phyloP scores from a whole-genome alignment of 73 alveolate genomes.

The Tetrahymena thermophila region DNA sequence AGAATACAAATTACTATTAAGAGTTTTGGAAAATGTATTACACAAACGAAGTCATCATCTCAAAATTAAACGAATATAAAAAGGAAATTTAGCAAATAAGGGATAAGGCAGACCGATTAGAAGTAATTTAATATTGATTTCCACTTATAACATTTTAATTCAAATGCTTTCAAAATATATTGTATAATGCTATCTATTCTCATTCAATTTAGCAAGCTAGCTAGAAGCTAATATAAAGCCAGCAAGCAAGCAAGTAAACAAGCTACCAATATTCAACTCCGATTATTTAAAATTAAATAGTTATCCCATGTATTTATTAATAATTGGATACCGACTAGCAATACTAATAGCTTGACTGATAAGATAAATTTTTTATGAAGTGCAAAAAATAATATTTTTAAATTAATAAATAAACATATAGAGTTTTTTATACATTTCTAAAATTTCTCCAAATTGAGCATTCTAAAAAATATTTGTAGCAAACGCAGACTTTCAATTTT shows the following conservation, averaged over 20 bases:
- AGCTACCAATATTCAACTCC: neutral
- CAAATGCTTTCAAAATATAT: neutral
- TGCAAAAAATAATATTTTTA: neutral
- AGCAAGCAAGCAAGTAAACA: neutral
- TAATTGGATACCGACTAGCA: neutral
- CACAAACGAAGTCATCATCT: neutral
- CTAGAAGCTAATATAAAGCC: neutral
- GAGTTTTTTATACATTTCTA: neutral
- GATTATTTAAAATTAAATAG: too few relatives aligned
- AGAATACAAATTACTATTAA: neutral
- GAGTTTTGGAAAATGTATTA: neutral
- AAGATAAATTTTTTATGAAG: neutral
- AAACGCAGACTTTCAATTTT: neutral
- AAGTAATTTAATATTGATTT: neutral
- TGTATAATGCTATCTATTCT: neutral
- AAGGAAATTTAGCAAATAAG: neutral
- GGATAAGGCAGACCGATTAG: neutral
- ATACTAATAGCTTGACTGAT: neutral
- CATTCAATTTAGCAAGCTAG: neutral
- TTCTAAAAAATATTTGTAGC: too few relatives aligned
- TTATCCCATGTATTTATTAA: neutral
- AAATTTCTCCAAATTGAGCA: neutral
- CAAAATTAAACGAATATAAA: neutral
- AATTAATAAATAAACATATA: too few relatives aligned
- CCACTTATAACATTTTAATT: too few relatives aligned